A percentile compares a stretch with the other conserved stretches of the same genome.
Evolutionary conservation across 1,139 yeast genomes (phyloP).

Genomic region (Pneumocystis wakefieldiae): DNA sequence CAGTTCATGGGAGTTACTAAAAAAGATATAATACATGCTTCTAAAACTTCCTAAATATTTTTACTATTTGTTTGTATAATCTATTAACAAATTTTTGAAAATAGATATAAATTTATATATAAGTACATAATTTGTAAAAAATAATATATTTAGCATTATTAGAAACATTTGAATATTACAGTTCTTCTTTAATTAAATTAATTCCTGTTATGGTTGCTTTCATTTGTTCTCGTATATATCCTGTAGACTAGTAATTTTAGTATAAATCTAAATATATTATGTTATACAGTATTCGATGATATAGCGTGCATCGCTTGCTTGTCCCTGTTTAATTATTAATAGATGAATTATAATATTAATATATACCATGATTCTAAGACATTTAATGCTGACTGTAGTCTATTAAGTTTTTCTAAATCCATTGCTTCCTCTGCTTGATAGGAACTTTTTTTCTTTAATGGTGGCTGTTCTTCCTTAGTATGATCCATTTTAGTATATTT

Average conservation of each 20-base stretch:
- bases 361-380: not conserved
- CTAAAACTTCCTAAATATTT: not conserved
- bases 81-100: not conserved
- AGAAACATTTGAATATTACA: not conserved
- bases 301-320: not conserved
- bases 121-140: not conserved
- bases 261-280: not conserved
- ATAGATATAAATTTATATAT: not conserved
- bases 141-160: no score
- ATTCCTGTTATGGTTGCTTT: not conserved
- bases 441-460: not conserved
- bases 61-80: not conserved
- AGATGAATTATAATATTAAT: not conserved
- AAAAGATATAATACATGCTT: slow-evolving; percentile 43
- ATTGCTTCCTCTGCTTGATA: not conserved
- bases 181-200: not conserved
- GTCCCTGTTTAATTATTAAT: not conserved
- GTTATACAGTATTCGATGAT: not conserved
- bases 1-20: slow-evolving; percentile 99
- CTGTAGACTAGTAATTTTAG: not conserved
- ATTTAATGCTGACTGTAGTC: not conserved
- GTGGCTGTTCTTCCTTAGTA: not conserved
- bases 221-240: not conserved
- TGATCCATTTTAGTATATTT: not conserved
- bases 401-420: not conserved